phyloP scores from a whole-genome alignment of 129 eudicot genomes.

The Heracleum sosnowskyi region DNA sequence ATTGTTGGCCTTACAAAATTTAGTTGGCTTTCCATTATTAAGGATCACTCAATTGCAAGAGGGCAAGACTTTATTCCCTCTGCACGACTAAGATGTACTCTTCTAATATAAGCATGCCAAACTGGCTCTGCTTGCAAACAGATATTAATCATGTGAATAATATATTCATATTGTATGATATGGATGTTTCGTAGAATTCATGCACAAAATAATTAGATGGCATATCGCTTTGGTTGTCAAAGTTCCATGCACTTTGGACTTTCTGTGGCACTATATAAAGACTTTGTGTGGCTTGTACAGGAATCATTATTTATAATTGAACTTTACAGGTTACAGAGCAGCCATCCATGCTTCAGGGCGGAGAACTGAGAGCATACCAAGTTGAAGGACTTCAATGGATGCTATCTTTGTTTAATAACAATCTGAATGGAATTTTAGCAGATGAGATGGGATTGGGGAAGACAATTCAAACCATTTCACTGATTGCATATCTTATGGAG shows the following conservation, averaged over 20 bases:
- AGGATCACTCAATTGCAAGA: background rate
- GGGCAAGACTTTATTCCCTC: background rate
- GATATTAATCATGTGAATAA: background rate
- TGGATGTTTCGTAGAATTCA: background rate
- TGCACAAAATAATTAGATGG: background rate
- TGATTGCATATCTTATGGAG: constrained; percentile 87
- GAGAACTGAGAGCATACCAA: constrained; percentile 86
- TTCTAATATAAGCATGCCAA: background rate
- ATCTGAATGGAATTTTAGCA: constrained; percentile 91
- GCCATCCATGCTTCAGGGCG: constrained; percentile 90
- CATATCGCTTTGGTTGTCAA: background rate
- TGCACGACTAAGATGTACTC: background rate
- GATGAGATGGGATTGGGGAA: constrained; percentile 99
- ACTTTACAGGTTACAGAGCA: constrained; percentile 79
- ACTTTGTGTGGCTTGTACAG: background rate
- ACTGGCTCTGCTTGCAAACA: background rate
- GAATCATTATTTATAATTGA: background rate
- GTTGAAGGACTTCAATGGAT: constrained; percentile 99
- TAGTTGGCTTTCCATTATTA: background rate
- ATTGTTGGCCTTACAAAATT: background rate
- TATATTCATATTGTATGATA: background rate
- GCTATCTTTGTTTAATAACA: constrained; percentile 90
- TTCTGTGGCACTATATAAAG: background rate
- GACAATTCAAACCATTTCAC: constrained; percentile 88
- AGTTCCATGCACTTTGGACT: background rate